A percentile compares a stretch with the other conserved stretches of the same genome.
These are phyloP conservation scores for Escovopsis sp. DNA, from an alignment of 2,329 filamentous ascomycete genomes.

Conservation along the genomic window DNA sequence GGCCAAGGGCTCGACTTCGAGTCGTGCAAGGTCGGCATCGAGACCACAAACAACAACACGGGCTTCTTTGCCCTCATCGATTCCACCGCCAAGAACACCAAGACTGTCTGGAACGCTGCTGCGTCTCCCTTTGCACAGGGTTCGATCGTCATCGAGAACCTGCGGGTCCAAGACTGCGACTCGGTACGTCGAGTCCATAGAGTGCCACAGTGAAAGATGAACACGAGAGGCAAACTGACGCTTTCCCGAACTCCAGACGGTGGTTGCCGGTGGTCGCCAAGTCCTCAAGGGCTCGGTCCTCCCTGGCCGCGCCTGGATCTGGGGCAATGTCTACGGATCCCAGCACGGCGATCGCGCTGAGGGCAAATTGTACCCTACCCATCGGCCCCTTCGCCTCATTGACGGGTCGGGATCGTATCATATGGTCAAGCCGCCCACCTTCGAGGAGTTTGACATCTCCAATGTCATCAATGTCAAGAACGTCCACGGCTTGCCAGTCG, in stretches of 20 bases:
- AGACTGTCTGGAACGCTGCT: slow-evolving; percentile 12
- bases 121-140: slow-evolving; percentile 13
- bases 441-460: slow-evolving; percentile 23
- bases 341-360: slow-evolving; percentile 4
- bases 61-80: slow-evolving; percentile 17
- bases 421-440: slow-evolving; percentile 11
- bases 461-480: slow-evolving; percentile 32
- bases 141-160: slow-evolving; percentile 16
- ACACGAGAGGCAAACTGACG: neutral
- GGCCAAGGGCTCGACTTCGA: slow-evolving; percentile 15
- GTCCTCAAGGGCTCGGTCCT: slow-evolving; percentile 7
- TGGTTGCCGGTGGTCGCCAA: slow-evolving; percentile 19
- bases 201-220: neutral
- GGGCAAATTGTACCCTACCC: slow-evolving; percentile 7
- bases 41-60: slow-evolving; percentile 12
- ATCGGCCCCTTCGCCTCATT: slow-evolving; percentile 4
- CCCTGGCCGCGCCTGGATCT: slow-evolving; percentile 6
- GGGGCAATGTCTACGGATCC: slow-evolving; percentile 8
- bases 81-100: slow-evolving; percentile 14
- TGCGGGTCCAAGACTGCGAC: slow-evolving; percentile 12
- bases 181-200: slow-evolving; percentile 7
- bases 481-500: slow-evolving; percentile 22
- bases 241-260: slow-evolving; percentile 5
- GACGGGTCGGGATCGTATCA: slow-evolving; percentile 5
- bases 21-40: slow-evolving; percentile 16